Conservation (phyloP, 768 basidiomycete species). For the Asterophora lycoperdoides region DNA sequence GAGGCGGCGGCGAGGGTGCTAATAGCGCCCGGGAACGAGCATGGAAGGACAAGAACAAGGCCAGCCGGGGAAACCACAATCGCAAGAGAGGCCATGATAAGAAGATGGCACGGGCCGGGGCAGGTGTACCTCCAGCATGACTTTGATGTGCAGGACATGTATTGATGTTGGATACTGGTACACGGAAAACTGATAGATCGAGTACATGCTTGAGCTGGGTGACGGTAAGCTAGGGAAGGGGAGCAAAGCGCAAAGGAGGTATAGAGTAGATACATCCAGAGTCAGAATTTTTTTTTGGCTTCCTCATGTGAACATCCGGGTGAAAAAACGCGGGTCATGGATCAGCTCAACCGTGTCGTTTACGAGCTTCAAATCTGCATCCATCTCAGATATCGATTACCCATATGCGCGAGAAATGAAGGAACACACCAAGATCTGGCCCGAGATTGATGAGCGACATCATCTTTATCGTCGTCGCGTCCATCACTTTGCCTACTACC, state of each 20-base stretch:
- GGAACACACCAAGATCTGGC: constrained; percentile 53
- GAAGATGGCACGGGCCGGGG: constrained; percentile 73
- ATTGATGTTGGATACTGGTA: constrained; percentile 4
- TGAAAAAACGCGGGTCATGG: constrained; percentile 51
- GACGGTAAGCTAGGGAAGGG: no score
- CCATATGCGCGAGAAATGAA: neutral
- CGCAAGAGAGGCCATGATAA: constrained; percentile 85
- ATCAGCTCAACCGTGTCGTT: constrained; percentile 60
- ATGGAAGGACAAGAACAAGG: constrained; percentile 75
- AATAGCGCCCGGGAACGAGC: constrained; percentile 53
- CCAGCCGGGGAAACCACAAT: constrained; percentile 66
- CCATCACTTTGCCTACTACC: constrained; percentile 57
- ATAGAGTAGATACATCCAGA: neutral
- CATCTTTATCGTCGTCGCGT: constrained; percentile 55
- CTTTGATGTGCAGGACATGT: neutral
- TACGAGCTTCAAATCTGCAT: constrained; percentile 52
- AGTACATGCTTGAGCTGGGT: neutral
- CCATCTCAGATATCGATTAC: neutral
- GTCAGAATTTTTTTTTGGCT: neutral
- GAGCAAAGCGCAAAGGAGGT: no score
- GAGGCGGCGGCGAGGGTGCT: constrained; percentile 34
- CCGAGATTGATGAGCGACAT: constrained; percentile 54
- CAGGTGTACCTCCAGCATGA: constrained; percentile 22
- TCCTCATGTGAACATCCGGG: constrained; percentile 39
- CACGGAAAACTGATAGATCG: neutral